Conservation (phyloP, 2,329 filamentous ascomycete species). For the Mycosphaerella arachidis region DNA sequence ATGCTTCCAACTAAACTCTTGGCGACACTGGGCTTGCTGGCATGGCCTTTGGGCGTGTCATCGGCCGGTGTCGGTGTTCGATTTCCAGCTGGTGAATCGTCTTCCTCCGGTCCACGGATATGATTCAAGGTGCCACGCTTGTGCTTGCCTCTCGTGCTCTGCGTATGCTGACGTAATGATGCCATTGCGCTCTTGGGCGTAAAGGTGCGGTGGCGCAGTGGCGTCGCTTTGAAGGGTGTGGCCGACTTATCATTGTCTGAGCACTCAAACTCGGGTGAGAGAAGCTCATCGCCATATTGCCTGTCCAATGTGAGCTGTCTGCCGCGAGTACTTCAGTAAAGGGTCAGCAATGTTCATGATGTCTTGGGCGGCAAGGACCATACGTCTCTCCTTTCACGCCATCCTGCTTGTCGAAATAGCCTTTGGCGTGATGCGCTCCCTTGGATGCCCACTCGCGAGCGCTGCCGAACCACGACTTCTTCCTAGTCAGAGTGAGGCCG, state of each 20-base stretch:
- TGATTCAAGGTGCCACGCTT: neutral
- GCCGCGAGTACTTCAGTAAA: neutral
- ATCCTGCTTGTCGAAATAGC: constrained; percentile 6
- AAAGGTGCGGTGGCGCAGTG: constrained; percentile 12
- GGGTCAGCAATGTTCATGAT: neutral
- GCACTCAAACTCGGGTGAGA: neutral
- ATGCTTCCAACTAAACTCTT: constrained; percentile 26
- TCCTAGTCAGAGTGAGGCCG: constrained; percentile 17
- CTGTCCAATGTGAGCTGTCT: neutral
- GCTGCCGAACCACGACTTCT: constrained; percentile 24
- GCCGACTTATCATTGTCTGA: constrained; percentile 1
- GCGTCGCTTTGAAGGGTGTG: constrained; percentile 11
- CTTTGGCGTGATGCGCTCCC: constrained; percentile 11
- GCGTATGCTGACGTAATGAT: constrained; percentile 19
- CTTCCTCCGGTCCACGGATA: neutral
- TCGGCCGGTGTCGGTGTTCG: neutral
- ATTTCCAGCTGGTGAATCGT: neutral
- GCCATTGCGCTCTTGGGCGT: constrained; percentile 20
- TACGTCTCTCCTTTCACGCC: constrained; percentile 1
- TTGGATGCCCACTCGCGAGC: constrained; percentile 14
- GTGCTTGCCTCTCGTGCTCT: constrained; percentile 12
- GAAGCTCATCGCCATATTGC: neutral
- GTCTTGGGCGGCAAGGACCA: neutral
- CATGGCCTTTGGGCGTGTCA: constrained; percentile 7
- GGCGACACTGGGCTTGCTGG: constrained; percentile 20